Conservation (phyloP, 2,329 filamentous ascomycete genomes). For the Tympanopsis confertula region DNA sequence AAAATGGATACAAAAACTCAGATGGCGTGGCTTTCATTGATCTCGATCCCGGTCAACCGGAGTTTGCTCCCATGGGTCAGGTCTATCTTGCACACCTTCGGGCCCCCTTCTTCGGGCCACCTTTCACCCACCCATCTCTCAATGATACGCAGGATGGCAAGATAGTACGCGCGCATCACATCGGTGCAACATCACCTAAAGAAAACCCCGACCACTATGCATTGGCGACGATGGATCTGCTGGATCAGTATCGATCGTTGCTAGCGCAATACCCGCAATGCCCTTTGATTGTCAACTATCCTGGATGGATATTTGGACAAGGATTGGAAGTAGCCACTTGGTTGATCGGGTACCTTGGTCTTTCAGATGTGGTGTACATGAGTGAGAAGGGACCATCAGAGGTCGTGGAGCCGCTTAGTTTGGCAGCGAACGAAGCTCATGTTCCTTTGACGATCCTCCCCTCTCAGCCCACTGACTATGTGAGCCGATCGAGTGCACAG, state of each 20-base stretch:
- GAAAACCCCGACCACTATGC: constrained; percentile 45
- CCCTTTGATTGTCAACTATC: constrained; percentile 43
- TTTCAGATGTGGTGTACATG: constrained; percentile 40
- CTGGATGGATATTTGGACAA: constrained; percentile 40
- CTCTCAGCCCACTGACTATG: constrained; percentile 27
- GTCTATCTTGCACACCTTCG: constrained; percentile 40
- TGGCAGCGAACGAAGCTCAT: constrained; percentile 19
- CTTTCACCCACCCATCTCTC: constrained; percentile 36
- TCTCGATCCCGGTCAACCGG: constrained; percentile 45
- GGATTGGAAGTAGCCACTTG: constrained; percentile 34
- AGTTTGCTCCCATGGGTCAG: constrained; percentile 45
- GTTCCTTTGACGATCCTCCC: constrained; percentile 29
- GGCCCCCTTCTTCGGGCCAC: constrained; percentile 38
- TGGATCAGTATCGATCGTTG: constrained; percentile 30
- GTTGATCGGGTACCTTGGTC: constrained; percentile 28
- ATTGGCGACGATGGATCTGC: constrained; percentile 35
- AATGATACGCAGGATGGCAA: constrained; percentile 17
- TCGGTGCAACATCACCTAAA: constrained; percentile 38
- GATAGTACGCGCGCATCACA: constrained; percentile 36
- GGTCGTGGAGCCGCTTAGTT: constrained; percentile 24
- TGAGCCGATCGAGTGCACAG: constrained; percentile 34
- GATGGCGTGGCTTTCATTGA: constrained; percentile 41
- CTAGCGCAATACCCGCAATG: constrained; percentile 23
- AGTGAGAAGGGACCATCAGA: constrained; percentile 31
- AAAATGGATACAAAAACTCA: constrained; percentile 14